Percentiles rank a stretch among this genome's conserved stretches.
phyloP scores from a whole-genome alignment of 495 filamentous ascomycete species.

The Xylaria longipes region DNA sequence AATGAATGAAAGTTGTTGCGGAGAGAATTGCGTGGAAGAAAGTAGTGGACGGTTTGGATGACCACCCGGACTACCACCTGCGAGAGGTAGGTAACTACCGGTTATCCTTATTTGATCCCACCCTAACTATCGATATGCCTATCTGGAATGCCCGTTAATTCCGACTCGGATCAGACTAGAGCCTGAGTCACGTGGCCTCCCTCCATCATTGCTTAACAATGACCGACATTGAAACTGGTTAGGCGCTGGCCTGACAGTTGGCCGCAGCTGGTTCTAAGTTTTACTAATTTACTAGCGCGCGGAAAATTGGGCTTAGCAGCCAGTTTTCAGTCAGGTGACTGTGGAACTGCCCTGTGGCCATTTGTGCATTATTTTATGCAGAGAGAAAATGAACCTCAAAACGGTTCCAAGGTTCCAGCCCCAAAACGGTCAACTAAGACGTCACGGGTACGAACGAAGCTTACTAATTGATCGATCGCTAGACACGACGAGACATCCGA shows the following conservation, averaged over 20 bases:
- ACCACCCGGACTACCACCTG: background rate
- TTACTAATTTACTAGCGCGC: no score
- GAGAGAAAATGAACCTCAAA: background rate
- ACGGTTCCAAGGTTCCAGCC: no score
- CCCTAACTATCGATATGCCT: background rate
- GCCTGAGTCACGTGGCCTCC: slow-evolving; percentile 33
- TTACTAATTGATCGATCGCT: background rate
- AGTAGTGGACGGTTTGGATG: slow-evolving; percentile 11
- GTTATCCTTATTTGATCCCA: slow-evolving; percentile 1
- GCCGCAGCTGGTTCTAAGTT: background rate
- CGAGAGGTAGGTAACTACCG: background rate
- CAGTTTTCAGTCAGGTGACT: no score
- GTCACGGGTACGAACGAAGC: no score
- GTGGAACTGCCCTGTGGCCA: no score
- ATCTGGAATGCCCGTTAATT: slow-evolving; percentile 24
- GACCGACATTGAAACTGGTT: slow-evolving; percentile 8
- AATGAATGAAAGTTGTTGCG: slow-evolving; percentile 13
- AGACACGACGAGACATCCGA: no score
- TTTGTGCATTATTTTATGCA: background rate
- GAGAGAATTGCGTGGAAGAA: slow-evolving; percentile 12
- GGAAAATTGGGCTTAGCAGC: no score
- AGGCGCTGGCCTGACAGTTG: background rate
- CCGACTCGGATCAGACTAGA: slow-evolving; percentile 11
- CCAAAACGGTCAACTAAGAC: no score
- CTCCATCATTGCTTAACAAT: background rate